These are phyloP conservation scores for Mollisia scopiformis DNA, from an alignment of 2,329 filamentous ascomycete genomes.

Conservation along the genomic window DNA sequence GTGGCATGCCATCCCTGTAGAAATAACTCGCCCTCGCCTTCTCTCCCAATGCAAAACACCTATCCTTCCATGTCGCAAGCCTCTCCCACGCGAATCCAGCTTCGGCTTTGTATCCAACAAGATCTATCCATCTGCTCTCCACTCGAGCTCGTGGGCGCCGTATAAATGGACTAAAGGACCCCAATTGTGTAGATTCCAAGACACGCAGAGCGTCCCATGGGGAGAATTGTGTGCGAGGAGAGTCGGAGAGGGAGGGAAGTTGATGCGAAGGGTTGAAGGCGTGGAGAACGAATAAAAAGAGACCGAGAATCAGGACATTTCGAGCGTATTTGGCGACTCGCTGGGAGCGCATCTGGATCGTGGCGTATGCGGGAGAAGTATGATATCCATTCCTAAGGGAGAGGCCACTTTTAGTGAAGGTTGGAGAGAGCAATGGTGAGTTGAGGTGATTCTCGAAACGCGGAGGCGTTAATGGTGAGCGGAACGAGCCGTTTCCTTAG, in stretches of 20 bases:
- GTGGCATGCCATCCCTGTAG: neutral
- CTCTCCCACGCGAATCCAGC: neutral
- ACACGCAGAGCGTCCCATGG: neutral
- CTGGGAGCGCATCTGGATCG: neutral
- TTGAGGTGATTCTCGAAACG: no score
- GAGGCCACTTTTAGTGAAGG: no score
- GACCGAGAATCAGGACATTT: neutral
- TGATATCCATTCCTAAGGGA: neutral
- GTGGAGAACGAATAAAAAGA: neutral
- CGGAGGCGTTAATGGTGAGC: no score
- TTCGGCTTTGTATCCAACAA: neutral
- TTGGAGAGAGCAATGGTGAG: no score
- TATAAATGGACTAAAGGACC: neutral
- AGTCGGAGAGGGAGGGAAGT: neutral
- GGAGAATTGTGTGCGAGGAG: neutral
- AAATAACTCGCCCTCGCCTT: neutral
- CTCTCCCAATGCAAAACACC: neutral
- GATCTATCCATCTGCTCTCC: neutral
- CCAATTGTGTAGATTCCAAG: neutral
- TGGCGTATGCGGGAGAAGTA: neutral
- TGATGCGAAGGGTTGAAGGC: neutral
- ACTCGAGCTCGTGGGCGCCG: neutral
- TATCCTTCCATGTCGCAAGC: neutral
- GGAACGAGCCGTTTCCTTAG: no score
- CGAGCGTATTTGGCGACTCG: neutral